Percentiles rank a stretch among this genome's conserved stretches.
Conservation (phyloP, 306 rosid species). For the Vigna trinervia region DNA sequence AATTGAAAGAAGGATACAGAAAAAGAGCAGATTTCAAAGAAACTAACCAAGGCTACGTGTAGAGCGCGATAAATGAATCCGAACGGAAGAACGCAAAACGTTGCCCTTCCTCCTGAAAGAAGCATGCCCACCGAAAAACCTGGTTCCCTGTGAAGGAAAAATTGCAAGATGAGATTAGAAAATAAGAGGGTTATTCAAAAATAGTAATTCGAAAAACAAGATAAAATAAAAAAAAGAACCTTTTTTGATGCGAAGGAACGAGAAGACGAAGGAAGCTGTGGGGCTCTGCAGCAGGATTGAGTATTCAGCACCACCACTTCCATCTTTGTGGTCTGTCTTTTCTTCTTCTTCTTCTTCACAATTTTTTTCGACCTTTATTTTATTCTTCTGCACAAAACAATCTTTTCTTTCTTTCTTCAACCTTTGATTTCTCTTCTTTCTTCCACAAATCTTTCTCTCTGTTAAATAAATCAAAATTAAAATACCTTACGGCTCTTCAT, state of each 20-base stretch:
- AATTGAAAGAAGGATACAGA: background rate
- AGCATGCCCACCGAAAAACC: conserved; percentile 45
- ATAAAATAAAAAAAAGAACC: conserved; percentile 38
- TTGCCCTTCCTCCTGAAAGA: conserved; percentile 39
- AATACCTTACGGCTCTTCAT: background rate
- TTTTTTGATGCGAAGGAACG: conserved; percentile 40
- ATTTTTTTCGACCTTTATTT: background rate
- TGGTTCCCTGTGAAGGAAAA: conserved; percentile 49
- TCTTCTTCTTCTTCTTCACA: background rate
- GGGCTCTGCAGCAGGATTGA: conserved; percentile 47
- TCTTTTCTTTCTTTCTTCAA: background rate
- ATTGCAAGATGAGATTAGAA: background rate
- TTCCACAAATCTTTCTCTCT: background rate
- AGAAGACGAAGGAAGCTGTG: conserved; percentile 51
- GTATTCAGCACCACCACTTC: conserved; percentile 64
- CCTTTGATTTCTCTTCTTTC: background rate
- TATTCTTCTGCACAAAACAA: too few species aligned
- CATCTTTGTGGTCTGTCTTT: conserved; percentile 45
- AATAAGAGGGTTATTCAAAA: background rate
- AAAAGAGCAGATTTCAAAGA: background rate
- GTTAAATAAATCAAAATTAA: background rate
- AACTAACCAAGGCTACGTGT: conserved; percentile 54
- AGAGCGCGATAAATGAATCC: conserved; percentile 45
- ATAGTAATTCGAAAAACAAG: background rate
- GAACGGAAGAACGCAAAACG: conserved; percentile 41